These are phyloP conservation scores for Dichotomocladium elegans DNA, from an alignment of 371 early-diverging fungal species.

Conservation along the genomic window DNA sequence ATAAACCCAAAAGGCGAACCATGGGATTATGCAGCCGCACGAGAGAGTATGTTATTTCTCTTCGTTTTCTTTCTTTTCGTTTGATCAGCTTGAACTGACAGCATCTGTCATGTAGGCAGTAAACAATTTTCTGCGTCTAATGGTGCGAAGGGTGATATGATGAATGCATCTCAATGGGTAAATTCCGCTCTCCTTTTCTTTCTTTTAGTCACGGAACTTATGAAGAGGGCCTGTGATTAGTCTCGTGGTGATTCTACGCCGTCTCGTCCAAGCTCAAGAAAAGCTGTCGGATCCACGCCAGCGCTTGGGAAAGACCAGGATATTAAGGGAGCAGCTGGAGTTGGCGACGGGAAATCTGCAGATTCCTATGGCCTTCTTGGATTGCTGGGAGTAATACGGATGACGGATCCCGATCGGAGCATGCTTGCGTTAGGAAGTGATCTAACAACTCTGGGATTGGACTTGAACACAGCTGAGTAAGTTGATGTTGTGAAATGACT, in stretches of 20 bases:
- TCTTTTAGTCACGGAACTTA: background rate
- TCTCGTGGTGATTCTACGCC: constrained; percentile 7
- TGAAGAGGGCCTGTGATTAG: background rate
- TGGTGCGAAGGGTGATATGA: constrained; percentile 8
- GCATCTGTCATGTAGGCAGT: constrained; percentile 3
- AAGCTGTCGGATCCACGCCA: constrained; percentile 6
- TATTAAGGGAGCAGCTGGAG: background rate
- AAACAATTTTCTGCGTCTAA: constrained; percentile 5
- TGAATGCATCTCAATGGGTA: constrained; percentile 14
- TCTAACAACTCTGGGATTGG: constrained; percentile 70
- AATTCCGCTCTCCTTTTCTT: background rate
- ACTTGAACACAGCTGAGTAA: constrained; percentile 67
- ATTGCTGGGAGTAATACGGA: constrained; percentile 70
- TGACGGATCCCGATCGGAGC: constrained; percentile 65
- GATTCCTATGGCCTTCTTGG: constrained; percentile 64
- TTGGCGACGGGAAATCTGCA: constrained; percentile 4
- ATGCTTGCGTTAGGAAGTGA: constrained; percentile 74
- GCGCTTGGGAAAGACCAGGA: constrained; percentile 5
- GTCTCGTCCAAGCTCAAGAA: constrained; percentile 3
- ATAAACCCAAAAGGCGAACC: constrained; percentile 20
- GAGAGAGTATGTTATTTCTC: constrained; percentile 15
- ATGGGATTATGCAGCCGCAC: constrained; percentile 34
- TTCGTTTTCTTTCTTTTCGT: too few species aligned
- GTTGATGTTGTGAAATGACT: too few species aligned
- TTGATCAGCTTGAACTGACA: too few species aligned